Base-by-base conservation (phyloP, 2,329 filamentous ascomycete genomes). In the Scedosporium dehoogii region DNA sequence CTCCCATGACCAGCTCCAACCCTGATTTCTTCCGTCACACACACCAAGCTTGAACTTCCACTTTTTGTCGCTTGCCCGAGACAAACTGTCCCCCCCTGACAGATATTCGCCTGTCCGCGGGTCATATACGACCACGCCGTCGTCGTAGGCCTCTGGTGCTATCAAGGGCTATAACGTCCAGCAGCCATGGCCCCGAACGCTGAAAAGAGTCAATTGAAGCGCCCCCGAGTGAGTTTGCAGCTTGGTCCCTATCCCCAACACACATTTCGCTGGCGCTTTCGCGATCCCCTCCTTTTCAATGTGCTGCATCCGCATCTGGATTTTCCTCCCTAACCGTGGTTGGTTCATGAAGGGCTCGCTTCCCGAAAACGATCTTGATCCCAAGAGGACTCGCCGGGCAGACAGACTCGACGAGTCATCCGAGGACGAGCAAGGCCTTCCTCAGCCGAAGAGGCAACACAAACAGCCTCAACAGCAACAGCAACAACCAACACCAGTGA, bases 171-270 rank as follows among this genome's bases (percentile, higher is more conserved):
- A 53, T n/a, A 44, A 53, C 60, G 38, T 42, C 57, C 25, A 27
- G 44, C 23, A 38, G 53, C 65, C 66, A 86, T 86, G 84, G 77
- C 84, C 75, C 80, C 85, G 75, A 77, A 80, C 69, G 73, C 75
- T 67, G 89, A 94, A 76, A 90, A 90, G 79, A 92, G 88, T 79
- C 88, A 90, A 77, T 85, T 94, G 78, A 96, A 96, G 81, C 87
- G 91, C 72, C 84, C 79, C 68, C 84, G 88, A 74, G 91, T 94
- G 80, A 72, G 84, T 73, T 73, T 65, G 68, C 63, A 62, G 60
- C 23, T 64, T 67, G 41, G 64, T 65, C 66, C 61, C 57, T 59
- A 55, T 53, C 10, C 42, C 27, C 41, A 14, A 23, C 46, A 33
- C 23, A 12, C 12, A 12, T 29, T 55, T n/a, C 14, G n/a, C 59